These are phyloP conservation scores for Prunus davidiana DNA, from an alignment of 306 rosid species.

Conservation along the genomic window DNA sequence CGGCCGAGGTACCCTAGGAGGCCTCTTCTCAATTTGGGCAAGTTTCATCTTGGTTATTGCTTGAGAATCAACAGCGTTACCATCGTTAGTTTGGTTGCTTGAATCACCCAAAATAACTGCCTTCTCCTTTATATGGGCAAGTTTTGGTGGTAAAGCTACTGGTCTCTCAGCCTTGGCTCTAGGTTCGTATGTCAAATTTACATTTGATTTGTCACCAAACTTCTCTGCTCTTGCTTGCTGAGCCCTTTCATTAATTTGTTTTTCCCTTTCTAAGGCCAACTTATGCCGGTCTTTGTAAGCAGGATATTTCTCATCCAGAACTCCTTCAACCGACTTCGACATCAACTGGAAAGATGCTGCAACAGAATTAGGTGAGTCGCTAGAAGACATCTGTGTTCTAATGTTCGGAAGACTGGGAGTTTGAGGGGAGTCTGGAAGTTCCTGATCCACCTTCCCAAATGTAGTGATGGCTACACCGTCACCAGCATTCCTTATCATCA, in stretches of 20 bases:
- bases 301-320: constrained; percentile 82
- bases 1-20: constrained; percentile 83
- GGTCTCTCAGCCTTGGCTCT: constrained; percentile 42
- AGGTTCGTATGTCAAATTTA: constrained; percentile 25
- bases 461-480: constrained; percentile 80
- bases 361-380: constrained; percentile 62
- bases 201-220: constrained; percentile 61
- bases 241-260: constrained; percentile 76
- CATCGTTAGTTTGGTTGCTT: constrained; percentile 56
- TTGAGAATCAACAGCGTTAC: constrained; percentile 51
- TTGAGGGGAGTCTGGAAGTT: constrained; percentile 55
- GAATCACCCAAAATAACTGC: constrained; percentile 43
- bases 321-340: constrained; percentile 88
- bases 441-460: constrained; percentile 70
- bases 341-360: constrained; percentile 84
- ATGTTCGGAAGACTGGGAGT: constrained; percentile 51
- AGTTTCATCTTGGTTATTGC: constrained; percentile 77
- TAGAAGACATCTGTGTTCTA: constrained; percentile 48
- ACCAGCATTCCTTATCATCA: constrained; percentile 79
- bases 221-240: constrained; percentile 75
- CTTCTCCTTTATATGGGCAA: constrained; percentile 71
- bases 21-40: constrained; percentile 79
- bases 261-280: constrained; percentile 86
- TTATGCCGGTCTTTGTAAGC: constrained; percentile 90
- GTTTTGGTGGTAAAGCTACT: constrained; percentile 64